Evolutionary conservation across 345 rosid genomes (phyloP).

Genomic region (Brassica napus): DNA sequence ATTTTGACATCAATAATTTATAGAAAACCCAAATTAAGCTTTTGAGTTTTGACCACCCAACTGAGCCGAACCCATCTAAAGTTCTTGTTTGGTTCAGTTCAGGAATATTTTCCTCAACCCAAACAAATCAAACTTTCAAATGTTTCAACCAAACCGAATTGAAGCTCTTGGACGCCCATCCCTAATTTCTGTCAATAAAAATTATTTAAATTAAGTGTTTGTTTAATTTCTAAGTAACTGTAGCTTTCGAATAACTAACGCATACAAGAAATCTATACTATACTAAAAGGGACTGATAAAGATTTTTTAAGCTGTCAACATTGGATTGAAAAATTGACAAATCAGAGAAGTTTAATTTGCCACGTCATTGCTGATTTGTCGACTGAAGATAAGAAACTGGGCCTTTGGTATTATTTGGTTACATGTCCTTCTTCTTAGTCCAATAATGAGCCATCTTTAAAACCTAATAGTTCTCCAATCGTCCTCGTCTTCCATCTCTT

Average conservation of each 20-base stretch:
- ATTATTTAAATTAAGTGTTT: background rate
- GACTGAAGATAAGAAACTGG: no score
- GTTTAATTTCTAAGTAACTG: background rate
- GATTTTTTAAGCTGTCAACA: no score
- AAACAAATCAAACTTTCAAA: background rate
- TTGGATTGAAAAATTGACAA: no score
- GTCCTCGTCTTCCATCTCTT: no score
- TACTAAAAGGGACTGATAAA: no score
- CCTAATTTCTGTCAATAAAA: background rate
- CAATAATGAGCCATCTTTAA: no score
- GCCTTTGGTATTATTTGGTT: no score
- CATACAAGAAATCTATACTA: background rate
- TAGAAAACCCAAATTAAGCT: background rate
- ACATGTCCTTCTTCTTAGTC: no score
- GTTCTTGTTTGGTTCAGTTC: background rate
- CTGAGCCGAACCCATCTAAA: background rate
- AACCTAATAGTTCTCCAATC: no score
- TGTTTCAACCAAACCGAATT: background rate
- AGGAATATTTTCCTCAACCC: background rate
- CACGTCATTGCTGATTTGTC: no score
- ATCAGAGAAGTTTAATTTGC: no score
- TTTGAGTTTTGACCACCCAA: background rate
- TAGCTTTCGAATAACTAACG: background rate
- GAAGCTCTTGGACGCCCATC: background rate
- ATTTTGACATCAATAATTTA: background rate